These are phyloP conservation scores for Calocera viscosa DNA, from an alignment of 768 basidiomycete genomes.

Conservation along the genomic window DNA sequence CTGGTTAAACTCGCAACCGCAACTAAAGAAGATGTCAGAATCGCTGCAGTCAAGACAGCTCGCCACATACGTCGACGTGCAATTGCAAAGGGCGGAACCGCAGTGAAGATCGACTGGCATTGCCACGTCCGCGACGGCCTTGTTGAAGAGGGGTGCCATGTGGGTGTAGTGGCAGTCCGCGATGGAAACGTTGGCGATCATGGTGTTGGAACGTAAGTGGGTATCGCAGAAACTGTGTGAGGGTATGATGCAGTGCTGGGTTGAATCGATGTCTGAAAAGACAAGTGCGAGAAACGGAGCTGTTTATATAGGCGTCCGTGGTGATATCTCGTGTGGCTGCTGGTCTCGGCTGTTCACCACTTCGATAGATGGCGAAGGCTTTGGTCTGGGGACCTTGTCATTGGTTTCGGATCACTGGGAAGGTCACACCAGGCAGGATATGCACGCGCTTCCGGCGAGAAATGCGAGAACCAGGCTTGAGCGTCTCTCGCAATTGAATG, in stretches of 20 bases:
- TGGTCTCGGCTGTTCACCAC: neutral
- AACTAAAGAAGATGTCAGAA: neutral
- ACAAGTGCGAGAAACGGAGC: neutral
- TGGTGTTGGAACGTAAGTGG: neutral
- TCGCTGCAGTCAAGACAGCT: neutral
- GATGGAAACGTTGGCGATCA: neutral
- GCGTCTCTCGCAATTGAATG: neutral
- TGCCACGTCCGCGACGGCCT: neutral
- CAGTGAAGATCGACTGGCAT: neutral
- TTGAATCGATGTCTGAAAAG: neutral
- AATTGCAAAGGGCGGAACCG: neutral
- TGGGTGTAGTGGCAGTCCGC: neutral
- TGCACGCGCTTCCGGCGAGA: neutral
- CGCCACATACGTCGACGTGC: neutral
- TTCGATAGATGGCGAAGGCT: neutral
- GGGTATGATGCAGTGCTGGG: neutral
- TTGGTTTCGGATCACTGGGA: neutral
- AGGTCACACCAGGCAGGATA: neutral
- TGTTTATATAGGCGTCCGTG: neutral
- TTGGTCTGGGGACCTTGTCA: neutral
- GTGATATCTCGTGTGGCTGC: neutral
- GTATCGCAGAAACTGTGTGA: neutral
- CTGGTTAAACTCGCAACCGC: constrained; percentile 4
- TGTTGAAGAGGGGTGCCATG: neutral
- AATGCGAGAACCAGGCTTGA: neutral